phyloP scores from a whole-genome alignment of 345 rosid genomes.

The Lepidium sativum region DNA sequence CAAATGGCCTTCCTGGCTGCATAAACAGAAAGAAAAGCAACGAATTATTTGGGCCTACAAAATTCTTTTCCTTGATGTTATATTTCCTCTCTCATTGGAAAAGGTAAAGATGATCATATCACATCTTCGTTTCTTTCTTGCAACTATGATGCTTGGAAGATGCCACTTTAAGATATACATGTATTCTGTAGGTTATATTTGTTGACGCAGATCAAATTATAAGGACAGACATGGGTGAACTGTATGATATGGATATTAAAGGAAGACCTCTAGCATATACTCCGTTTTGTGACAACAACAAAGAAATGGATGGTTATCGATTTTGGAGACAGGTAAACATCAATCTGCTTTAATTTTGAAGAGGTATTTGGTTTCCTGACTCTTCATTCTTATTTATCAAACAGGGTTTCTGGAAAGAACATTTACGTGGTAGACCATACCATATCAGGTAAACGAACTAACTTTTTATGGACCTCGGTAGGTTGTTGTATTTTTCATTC shows the following conservation, averaged over 20 bases:
- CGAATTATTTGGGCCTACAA: slow-evolving; percentile 98
- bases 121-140: background rate
- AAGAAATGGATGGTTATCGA: slow-evolving; percentile 95
- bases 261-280: slow-evolving; percentile 99
- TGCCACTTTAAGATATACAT: background rate
- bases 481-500: slow-evolving; percentile 3
- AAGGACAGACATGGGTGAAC: slow-evolving; percentile 95
- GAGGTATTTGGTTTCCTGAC: slow-evolving; percentile 9
- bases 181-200: slow-evolving; percentile 79
- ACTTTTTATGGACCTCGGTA: background rate
- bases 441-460: slow-evolving; percentile 72
- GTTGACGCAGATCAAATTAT: slow-evolving; percentile 98
- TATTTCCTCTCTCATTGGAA: slow-evolving; percentile 91
- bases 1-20: slow-evolving; percentile 99
- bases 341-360: background rate
- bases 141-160: background rate
- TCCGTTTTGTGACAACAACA: slow-evolving; percentile 96
- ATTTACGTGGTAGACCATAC: slow-evolving; percentile 81
- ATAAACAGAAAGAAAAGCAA: slow-evolving; percentile 98
- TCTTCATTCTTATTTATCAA: slow-evolving; percentile 1
- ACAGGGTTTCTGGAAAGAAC: slow-evolving; percentile 99
- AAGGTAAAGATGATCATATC: slow-evolving; percentile 45
- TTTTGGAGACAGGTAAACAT: slow-evolving; percentile 87
- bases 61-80: slow-evolving; percentile 94
- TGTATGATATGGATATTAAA: slow-evolving; percentile 92